Base-by-base conservation (phyloP, 768 basidiomycete genomes). In the Mycena belliarum region DNA sequence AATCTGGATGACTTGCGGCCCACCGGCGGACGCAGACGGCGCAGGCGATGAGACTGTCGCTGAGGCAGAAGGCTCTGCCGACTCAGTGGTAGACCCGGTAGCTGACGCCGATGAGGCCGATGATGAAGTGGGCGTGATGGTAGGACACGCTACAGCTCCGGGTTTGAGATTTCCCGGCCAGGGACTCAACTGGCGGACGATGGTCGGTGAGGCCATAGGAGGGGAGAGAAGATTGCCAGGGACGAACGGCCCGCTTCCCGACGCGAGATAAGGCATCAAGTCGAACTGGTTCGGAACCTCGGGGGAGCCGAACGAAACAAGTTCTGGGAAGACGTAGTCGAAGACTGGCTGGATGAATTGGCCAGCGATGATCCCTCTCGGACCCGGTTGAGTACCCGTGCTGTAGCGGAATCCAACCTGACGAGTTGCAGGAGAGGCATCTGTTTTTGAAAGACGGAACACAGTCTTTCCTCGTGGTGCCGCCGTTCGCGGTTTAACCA, bases 141-240 rank as follows among this genome's bases (percentile, higher is more conserved):
- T 38, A 9, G 55, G 3, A 37, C 55, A 56, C 5, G 48, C 38
- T 16, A 23, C 35, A 10, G 55, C n/a, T 8, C 26, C 40, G 9
- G 55, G 55, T 4, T 23, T 21, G 6, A 33, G 48, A 40, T 23
- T 16, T 20, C 55, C 55, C 10, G 66, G 66, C 66, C 66, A 67
- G 1, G 66, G 66, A 50, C 54, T 23, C 20, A 67, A 42, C 23
- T 61, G 66, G 4, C 62, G 59, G 3, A 67, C 66, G 12, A 67
- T 47, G 11, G 57, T 57, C 8, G 65, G 62, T 3, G 66, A 63
- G 3, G 50, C 32, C 8, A 33, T 46, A 24, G 55, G 51, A 6
- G 48, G 18, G 18, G 61, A 49, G 1, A 61, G 55, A 25, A 55
- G 57, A 33, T 65, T 65, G 18, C 65, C 64, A 21, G 53, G 57